Conservation (phyloP, 148 eudicot species). For the Selenicereus undatus region DNA sequence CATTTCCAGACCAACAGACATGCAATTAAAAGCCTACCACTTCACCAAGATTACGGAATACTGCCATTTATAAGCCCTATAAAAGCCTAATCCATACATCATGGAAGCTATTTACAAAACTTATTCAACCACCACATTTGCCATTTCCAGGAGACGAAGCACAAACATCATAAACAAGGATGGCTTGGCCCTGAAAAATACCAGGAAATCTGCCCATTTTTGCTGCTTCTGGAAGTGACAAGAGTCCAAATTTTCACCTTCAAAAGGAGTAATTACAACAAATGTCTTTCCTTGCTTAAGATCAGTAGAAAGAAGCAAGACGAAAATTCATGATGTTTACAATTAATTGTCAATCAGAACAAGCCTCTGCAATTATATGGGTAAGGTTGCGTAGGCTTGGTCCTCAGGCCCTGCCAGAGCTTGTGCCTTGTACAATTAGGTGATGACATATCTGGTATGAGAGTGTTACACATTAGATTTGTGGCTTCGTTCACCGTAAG, state of each 20-base stretch:
- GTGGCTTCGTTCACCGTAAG: neutral
- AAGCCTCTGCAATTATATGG: neutral
- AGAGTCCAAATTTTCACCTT: neutral
- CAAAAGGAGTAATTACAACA: too few species aligned
- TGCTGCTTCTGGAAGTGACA: neutral
- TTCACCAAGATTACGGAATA: neutral
- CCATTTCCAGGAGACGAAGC: neutral
- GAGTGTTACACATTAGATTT: neutral
- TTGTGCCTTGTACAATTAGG: neutral
- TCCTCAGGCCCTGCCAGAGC: neutral
- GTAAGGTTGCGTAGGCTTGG: neutral
- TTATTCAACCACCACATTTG: neutral
- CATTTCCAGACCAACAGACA: neutral
- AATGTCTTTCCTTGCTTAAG: neutral
- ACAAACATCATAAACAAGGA: neutral
- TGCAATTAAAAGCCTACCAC: neutral
- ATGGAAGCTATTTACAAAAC: too few species aligned
- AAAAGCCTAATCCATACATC: neutral
- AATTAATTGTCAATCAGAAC: neutral
- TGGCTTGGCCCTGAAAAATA: neutral
- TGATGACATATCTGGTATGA: neutral
- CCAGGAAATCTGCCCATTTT: neutral
- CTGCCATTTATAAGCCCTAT: neutral
- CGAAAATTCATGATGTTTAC: neutral
- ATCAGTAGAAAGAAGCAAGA: neutral